phyloP scores from a whole-genome alignment of 2,329 filamentous ascomycete species.

The Teratosphaeriaceae sp. region DNA sequence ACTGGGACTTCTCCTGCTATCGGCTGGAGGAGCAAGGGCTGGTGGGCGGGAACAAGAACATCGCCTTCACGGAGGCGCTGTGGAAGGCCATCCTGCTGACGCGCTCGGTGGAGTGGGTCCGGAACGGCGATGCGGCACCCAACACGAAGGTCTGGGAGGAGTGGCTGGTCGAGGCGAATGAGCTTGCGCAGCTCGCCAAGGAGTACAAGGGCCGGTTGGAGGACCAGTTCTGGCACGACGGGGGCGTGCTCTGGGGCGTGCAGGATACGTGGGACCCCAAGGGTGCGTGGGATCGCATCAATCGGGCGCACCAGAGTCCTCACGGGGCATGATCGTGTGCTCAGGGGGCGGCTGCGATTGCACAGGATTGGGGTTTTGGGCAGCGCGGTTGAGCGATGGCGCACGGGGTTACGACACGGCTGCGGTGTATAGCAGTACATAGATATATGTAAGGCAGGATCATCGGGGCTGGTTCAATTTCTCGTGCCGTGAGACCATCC shows the following conservation, averaged over 20 bases:
- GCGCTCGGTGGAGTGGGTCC: conserved; percentile 38
- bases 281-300: background rate
- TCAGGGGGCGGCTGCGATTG: background rate
- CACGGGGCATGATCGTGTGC: background rate
- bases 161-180: conserved; percentile 17
- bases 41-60: conserved; percentile 24
- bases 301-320: background rate
- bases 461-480: no score
- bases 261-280: background rate
- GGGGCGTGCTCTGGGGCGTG: background rate
- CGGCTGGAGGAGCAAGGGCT: conserved; percentile 33
- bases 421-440: no score
- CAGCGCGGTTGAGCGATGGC: no score
- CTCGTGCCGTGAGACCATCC: no score
- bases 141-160: conserved; percentile 17
- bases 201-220: background rate
- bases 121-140: conserved; percentile 16
- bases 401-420: no score
- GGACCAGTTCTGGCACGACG: background rate
- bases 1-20: conserved; percentile 45
- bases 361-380: no score
- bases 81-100: conserved; percentile 45
- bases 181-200: background rate
- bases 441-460: no score
- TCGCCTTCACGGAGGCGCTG: conserved; percentile 42